Base-by-base conservation (phyloP, 129 eudicot genomes). In the Centaurea solstitialis region DNA sequence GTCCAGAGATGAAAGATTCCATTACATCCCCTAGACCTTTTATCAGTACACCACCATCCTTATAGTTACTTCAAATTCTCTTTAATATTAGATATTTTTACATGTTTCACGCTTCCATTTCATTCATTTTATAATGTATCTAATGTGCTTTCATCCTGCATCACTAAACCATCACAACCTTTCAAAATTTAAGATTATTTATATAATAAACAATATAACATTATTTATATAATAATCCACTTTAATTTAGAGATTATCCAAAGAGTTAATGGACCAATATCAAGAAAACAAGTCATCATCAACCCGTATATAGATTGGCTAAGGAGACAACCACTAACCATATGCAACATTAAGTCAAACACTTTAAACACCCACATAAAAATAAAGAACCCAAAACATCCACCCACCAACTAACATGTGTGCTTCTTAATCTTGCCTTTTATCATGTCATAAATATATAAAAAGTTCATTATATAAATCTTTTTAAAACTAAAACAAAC, bases 301-400 rank as follows among this genome's bases (percentile, higher is more conserved):
- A 17, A 72, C 57, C 53, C 30, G n/a, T n/a, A n/a, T n/a, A 20
- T 39, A 39, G 43, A 38, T 79, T 39, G 28, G 26, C 37, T 21
- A 70, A 43, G 10, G 66, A 64, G 64, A 62, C 76, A 79, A 79
- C 82, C 76, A 70, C 76, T 79, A 79, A 70, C 82, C 76, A 79
- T 50, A 79, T 79, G 68, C 70, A 30, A 33, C 79, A 57, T 57
- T 61, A 57, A 75, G 68, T 75, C 79, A 57, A 35, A 26, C 68
- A 35, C 24, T 64, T 21, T 22, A 64, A 20, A 64, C 68, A 39
- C 75, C 28, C 40, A 72, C 53, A 8, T 39, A 18, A 7, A n/a
- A 21, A 9, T 7, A 64, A 10, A 41, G 39, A 69, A 24, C 40
- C 41, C 15, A 69, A 68, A 35, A 15, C 3, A 47, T 7, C 68